Conservation (phyloP, 192 early-diverging fungal genomes). For the Geranomyces michiganensis region DNA sequence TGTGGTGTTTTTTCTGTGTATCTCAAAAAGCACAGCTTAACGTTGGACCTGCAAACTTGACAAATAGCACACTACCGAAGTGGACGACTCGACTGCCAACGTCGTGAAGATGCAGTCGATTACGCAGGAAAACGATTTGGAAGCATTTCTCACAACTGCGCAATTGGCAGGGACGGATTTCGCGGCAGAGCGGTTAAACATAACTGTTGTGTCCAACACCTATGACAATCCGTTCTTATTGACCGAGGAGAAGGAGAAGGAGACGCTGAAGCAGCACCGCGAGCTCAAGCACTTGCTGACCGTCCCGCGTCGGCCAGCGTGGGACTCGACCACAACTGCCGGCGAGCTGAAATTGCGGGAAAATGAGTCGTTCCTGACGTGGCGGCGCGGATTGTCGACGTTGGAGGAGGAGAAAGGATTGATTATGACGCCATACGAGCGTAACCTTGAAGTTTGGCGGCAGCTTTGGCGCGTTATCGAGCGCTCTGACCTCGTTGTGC, state of each 20-base stretch:
- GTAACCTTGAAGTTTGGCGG: slow-evolving; percentile 98
- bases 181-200: slow-evolving; percentile 78
- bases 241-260: slow-evolving; percentile 74
- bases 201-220: slow-evolving; percentile 75
- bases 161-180: slow-evolving; percentile 94
- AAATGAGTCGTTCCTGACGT: slow-evolving; percentile 85
- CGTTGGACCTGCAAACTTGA: slow-evolving; percentile 3
- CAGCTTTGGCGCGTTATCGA: slow-evolving; percentile 99
- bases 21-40: slow-evolving; percentile 4
- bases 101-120: slow-evolving; percentile 92
- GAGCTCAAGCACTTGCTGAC: slow-evolving; percentile 75
- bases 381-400: slow-evolving; percentile 76
- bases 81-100: slow-evolving; percentile 74
- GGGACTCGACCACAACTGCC: slow-evolving; percentile 84
- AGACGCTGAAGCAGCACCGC: slow-evolving; percentile 75
- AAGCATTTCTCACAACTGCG: slow-evolving; percentile 93
- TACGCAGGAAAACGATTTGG: slow-evolving; percentile 96
- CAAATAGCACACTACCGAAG: slow-evolving; percentile 82
- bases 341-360: slow-evolving; percentile 80
- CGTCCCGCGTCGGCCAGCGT: slow-evolving; percentile 83
- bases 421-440: slow-evolving; percentile 95
- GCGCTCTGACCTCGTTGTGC: slow-evolving; percentile 91
- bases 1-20: background rate
- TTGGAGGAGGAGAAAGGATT: slow-evolving; percentile 93
- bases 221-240: slow-evolving; percentile 83